Conservation (phyloP, 306 rosid genomes). For the Cucurbita argyrosperma region DNA sequence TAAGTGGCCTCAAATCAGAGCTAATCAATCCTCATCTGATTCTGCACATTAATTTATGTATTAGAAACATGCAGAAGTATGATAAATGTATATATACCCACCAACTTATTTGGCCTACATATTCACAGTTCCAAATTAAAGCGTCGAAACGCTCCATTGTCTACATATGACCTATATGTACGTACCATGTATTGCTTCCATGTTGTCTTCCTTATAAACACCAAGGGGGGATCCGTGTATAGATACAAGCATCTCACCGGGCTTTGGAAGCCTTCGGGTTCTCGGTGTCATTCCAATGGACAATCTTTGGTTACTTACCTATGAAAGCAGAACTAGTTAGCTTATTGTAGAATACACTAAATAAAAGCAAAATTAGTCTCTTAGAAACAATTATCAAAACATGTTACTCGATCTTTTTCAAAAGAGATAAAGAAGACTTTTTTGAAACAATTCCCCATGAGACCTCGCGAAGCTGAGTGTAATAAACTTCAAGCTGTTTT, state of each 20-base stretch:
- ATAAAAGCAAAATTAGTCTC: neutral
- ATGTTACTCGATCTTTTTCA: neutral
- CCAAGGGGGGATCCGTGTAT: conserved; percentile 90
- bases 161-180: neutral
- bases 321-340: neutral
- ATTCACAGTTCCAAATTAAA: neutral
- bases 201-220: conserved; percentile 69
- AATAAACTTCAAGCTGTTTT: neutral
- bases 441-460: neutral
- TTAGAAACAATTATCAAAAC: neutral
- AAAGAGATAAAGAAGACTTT: neutral
- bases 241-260: conserved; percentile 84
- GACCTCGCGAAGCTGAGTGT: too few relatives aligned
- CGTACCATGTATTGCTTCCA: conserved; percentile 83
- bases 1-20: neutral
- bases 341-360: neutral
- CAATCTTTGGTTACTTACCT: conserved; percentile 63
- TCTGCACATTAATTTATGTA: conserved; percentile 27
- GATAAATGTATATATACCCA: neutral
- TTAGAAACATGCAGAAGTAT: neutral
- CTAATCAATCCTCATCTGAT: conserved; percentile 45
- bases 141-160: too few relatives aligned
- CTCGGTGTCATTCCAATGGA: conserved; percentile 85
- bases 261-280: conserved; percentile 63
- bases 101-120: neutral